phyloP scores from a whole-genome alignment of 78 protist genomes.

The Dictyostelium purpureum region DNA sequence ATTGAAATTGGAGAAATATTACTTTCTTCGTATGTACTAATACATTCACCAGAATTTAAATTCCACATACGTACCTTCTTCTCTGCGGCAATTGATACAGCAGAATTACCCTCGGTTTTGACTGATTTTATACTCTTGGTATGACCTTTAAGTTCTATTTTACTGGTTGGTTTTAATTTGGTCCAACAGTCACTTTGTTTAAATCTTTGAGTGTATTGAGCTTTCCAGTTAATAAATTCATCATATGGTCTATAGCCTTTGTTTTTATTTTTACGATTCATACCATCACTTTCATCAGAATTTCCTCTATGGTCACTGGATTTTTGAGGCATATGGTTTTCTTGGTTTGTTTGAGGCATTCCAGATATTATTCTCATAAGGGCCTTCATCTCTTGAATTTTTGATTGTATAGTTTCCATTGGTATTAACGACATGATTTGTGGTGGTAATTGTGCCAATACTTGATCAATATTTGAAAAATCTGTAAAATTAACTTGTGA shows the following conservation, averaged over 20 bases:
- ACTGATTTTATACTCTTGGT: not conserved
- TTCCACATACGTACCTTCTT: slow-evolving; percentile 38
- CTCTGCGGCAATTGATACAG: slow-evolving; percentile 12
- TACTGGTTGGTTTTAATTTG: not conserved
- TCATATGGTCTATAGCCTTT: not conserved
- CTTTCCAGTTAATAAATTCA: slow-evolving; percentile 34
- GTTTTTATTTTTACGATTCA: not conserved
- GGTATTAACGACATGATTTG: not conserved
- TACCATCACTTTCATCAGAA: not conserved
- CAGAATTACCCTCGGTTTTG: slow-evolving; percentile 33
- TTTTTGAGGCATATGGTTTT: not conserved
- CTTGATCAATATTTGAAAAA: not conserved
- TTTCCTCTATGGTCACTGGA: not conserved
- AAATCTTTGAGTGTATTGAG: not conserved
- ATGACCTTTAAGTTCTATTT: not conserved
- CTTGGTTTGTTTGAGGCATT: not conserved
- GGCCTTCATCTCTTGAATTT: not conserved
- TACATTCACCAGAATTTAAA: slow-evolving; percentile 45
- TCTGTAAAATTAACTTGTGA: not conserved
- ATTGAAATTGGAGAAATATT: not conserved
- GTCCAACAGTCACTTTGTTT: slow-evolving; percentile 52
- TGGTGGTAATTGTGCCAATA: not conserved
- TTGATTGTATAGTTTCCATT: not conserved
- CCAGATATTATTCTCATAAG: not conserved
- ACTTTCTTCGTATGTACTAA: not conserved